Percentiles rank a stretch among this genome's conserved stretches.
These are phyloP conservation scores for Garcia nutans DNA, from an alignment of 345 rosid genomes.

Conservation along the genomic window DNA sequence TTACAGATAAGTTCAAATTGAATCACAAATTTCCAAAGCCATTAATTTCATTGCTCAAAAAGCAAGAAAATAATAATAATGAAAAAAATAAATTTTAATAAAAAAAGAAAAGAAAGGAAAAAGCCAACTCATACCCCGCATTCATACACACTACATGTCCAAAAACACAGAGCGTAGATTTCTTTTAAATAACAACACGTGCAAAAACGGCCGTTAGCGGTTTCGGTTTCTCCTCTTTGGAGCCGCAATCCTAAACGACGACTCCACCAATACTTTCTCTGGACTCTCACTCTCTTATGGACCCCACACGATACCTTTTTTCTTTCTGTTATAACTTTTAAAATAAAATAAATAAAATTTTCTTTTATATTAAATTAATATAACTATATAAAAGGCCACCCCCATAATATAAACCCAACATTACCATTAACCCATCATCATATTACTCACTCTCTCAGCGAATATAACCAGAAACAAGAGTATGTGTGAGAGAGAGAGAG, in stretches of 20 bases:
- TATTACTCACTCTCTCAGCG: background rate
- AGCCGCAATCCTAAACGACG: slow-evolving; percentile 16
- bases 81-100: background rate
- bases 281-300: background rate
- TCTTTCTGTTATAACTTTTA: background rate
- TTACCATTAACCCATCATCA: slow-evolving; percentile 3
- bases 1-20: background rate
- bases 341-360: background rate
- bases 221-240: slow-evolving; percentile 6
- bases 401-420: slow-evolving; percentile 7
- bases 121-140: no score
- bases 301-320: background rate
- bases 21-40: background rate
- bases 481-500: background rate
- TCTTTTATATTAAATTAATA: background rate
- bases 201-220: slow-evolving; percentile 20
- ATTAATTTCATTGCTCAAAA: background rate
- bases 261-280: background rate
- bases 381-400: slow-evolving; percentile 13
- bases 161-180: background rate
- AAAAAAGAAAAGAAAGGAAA: background rate
- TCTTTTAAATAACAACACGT: slow-evolving; percentile 19
- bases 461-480: slow-evolving; percentile 10
- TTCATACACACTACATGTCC: background rate
- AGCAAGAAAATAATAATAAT: no score